Base-by-base conservation (phyloP, 805 yeast genomes). In the Saturnispora zaruensis region DNA sequence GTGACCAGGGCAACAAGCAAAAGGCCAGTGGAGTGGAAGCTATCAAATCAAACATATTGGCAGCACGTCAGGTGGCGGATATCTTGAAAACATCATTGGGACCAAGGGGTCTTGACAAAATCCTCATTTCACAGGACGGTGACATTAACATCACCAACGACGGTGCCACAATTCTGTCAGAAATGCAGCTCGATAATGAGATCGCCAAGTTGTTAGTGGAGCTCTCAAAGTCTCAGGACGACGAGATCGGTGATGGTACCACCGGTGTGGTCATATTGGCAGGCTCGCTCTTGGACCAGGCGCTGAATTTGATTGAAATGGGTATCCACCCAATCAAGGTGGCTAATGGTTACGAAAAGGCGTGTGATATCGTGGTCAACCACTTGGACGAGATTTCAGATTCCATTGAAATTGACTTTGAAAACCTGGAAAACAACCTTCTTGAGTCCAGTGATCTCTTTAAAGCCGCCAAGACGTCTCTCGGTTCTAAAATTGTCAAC, bases 201-300 rank as follows among this genome's bases (percentile, higher is more conserved):
- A 89, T 93, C 59, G 99, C 99, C 57, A 93, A 93, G 69, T 74
- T 93, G 53, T 73, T 93, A 62, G 99, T 93, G 18, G 96, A 95
- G 69, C 76, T 93, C 56, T 85, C 96, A 28, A 86, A 79, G 66
- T 87, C 96, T 25, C 99, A 91, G 73, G 99, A 91, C 67, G 96
- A 93, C 66, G 98, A 91, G 70, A 88, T 91, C 65, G 99, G 99
- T 50, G 99, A 91, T 66, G 99, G 99, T 63, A 93, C 99, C 26
- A 93, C 99, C 5, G 98, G 98, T 64, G 99, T 93, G 26, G 98
- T 93, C 48, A 98, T 93, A 2, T 73, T 93, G 47, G 98, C 99
- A 1, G 86, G 96, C 57, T 95, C 98, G 2, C 73, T 93, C 55
- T 74, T 93, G 52, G 97, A 91, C 66, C 96, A 93, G 70, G 97